Conservation (phyloP, 2,329 filamentous ascomycete genomes). For the Stromatinia cepivora region DNA sequence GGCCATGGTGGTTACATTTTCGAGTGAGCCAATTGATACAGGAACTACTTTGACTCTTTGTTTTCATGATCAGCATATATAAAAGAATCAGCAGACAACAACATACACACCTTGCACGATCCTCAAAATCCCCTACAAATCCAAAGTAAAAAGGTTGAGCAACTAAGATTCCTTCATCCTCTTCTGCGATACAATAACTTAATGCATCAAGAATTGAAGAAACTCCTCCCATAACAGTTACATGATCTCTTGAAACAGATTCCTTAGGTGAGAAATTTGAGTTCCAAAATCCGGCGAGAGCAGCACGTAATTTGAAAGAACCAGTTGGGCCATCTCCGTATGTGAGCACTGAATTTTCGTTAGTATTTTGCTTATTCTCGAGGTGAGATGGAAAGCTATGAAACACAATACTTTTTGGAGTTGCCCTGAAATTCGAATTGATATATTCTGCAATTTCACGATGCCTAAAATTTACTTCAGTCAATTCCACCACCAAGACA, state of each 20-base stretch:
- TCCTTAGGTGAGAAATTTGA: constrained; percentile 43
- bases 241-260: constrained; percentile 41
- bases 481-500: background rate
- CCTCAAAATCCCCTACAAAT: constrained; percentile 48
- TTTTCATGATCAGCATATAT: background rate
- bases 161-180: constrained; percentile 48
- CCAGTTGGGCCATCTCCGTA: constrained; percentile 33
- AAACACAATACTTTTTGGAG: constrained; percentile 10
- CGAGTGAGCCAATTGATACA: constrained; percentile 14
- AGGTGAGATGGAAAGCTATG: background rate
- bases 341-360: constrained; percentile 24
- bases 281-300: constrained; percentile 46
- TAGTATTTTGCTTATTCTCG: background rate
- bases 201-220: constrained; percentile 40
- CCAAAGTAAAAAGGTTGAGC: constrained; percentile 50
- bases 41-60: constrained; percentile 8
- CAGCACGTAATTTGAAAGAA: constrained; percentile 42
- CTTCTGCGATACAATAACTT: constrained; percentile 46
- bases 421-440: constrained; percentile 18
- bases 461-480: constrained; percentile 20
- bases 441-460: constrained; percentile 25
- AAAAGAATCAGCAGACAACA: background rate
- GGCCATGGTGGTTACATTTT: constrained; percentile 43
- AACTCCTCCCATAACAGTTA: constrained; percentile 46
- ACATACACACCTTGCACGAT: constrained; percentile 33